Percentiles rank a stretch among this genome's conserved stretches.
Conservation (phyloP, 202 grass and related monocot species). For the Schoenoplectus tabernaemontani region DNA sequence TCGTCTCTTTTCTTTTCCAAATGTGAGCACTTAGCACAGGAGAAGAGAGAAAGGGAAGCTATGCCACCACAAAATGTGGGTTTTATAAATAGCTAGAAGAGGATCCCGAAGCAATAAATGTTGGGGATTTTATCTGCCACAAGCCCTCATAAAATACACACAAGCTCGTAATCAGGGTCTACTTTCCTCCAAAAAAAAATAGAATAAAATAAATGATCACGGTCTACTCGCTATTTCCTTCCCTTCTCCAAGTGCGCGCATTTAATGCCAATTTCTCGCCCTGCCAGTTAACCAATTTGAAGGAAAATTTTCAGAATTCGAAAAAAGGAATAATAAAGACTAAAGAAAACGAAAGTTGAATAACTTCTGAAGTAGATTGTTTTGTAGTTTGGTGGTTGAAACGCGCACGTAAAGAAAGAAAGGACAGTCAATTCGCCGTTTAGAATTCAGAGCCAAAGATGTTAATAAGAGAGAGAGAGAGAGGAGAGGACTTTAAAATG, state of each 20-base stretch:
- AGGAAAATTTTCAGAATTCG: slow-evolving; percentile 7
- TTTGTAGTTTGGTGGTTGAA: slow-evolving; percentile 15
- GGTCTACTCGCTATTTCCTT: background rate
- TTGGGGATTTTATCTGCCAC: slow-evolving; percentile 38
- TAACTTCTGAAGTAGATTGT: background rate
- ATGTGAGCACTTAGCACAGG: background rate
- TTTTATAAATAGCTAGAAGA: slow-evolving; percentile 24
- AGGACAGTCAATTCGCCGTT: background rate
- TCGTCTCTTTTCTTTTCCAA: background rate
- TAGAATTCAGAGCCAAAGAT: slow-evolving; percentile 19
- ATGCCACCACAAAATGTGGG: background rate
- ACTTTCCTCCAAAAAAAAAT: background rate
- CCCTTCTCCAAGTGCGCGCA: background rate
- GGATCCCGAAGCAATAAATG: slow-evolving; percentile 53
- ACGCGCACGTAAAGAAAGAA: slow-evolving; percentile 12
- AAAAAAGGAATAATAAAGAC: background rate
- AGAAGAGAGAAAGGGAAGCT: background rate
- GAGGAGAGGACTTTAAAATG: no score
- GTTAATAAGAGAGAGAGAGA: background rate
- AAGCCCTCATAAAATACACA: slow-evolving; percentile 11
- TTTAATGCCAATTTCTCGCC: slow-evolving; percentile 8
- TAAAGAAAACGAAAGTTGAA: background rate
- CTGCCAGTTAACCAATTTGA: slow-evolving; percentile 13
- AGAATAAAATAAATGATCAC: no score
- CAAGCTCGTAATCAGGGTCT: background rate